Evolutionary conservation across 164 flowering plant genomes (phyloP), one percentile per base, ranked within the genome.

Genomic region (Dillenia suffruticosa): DNA sequence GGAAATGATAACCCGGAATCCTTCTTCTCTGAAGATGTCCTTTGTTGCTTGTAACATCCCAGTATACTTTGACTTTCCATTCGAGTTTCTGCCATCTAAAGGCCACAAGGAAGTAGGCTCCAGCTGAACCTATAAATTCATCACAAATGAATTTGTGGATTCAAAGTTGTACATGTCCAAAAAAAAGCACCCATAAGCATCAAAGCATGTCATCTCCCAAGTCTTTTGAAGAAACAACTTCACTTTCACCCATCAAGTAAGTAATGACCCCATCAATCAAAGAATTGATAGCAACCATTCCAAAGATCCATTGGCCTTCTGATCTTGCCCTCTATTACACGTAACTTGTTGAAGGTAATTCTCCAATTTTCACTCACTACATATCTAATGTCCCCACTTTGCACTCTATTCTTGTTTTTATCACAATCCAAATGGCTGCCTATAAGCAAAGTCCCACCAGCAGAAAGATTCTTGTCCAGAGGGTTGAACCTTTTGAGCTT

Each of bases 71-170:
- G 97, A 89, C 45, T 80, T 68, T 61, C 68, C 75, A 68, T 74
- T 68, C 49, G 77, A 12, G 57, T 81, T 72, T 63, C 61, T 78
- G 6, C 72, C 83, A 49, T 76, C 73, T 68, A 84, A 70, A 57
- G 88, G 79, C 95, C 95, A 86, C 49, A 89, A 77, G 57, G 96
- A 49, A 13, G 97, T 94, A 12, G 98, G 98, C 78, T 94, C 98
- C 47, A 94, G 68, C 66, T 94, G 98, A 76, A 94, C 98, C 98
- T 90, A 82, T 44, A 51, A 70, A 59, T 43, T 15, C 47, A 24
- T 9, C n/a, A 50, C 16, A 24, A 26, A 50, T 3, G 40, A 52
- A 52, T 57, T 63, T 52, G 43, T 49, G 58, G 16, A 53, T 44
- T 44, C 9, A 11, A 9, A 4, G 47, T 58, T 15, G 19, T 26